These are phyloP conservation scores for Fusarium sambucinum DNA, from an alignment of 2,329 filamentous ascomycete species.

Conservation along the genomic window DNA sequence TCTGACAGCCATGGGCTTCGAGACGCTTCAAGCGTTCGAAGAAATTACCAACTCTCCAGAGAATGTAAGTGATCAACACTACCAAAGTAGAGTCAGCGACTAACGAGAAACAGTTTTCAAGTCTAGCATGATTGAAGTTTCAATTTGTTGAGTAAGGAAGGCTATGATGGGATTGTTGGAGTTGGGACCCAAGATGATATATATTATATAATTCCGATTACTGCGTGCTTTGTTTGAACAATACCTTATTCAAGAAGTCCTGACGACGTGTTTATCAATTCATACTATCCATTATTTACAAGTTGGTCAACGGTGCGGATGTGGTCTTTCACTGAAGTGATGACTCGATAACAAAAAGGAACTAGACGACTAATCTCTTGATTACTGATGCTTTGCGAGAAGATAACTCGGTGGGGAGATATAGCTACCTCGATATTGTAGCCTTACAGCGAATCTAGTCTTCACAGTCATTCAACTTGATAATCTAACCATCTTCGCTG, in stretches of 20 bases:
- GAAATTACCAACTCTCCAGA: constrained; percentile 77
- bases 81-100: not conserved
- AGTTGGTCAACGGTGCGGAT: not conserved
- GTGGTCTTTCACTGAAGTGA: not conserved
- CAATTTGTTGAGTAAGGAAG: not conserved
- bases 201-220: not conserved
- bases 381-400: not conserved
- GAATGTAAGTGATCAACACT: constrained; percentile 53
- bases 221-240: not conserved
- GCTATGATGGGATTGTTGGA: not conserved
- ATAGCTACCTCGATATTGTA: not conserved
- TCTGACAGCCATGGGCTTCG: constrained; percentile 83
- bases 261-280: not conserved
- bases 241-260: not conserved
- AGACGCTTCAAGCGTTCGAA: constrained; percentile 82
- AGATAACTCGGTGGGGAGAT: not conserved
- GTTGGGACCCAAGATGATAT: not conserved
- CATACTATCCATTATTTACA: not conserved
- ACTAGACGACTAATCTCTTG: not conserved
- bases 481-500: not conserved
- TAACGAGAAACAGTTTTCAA: constrained; percentile 32
- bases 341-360: not conserved
- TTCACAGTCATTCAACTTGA: not conserved
- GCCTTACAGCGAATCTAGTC: not conserved
- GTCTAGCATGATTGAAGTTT: constrained; percentile 10